Base-by-base conservation (phyloP, 2,329 filamentous ascomycete genomes). In the Neofusicoccum sp. region DNA sequence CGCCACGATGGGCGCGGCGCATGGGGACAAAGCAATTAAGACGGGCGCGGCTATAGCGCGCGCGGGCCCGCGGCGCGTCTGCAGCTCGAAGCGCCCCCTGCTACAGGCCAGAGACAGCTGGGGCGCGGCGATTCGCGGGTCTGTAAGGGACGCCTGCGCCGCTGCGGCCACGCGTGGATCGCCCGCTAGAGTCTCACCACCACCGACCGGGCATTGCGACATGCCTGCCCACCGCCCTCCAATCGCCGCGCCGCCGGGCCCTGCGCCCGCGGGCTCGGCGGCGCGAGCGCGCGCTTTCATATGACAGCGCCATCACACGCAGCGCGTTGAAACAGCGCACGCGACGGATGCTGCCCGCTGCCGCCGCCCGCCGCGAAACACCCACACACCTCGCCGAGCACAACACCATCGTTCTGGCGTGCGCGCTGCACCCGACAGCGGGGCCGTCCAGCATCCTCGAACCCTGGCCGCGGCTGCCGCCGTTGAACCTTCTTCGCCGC, bases 101-200 rank as follows among this genome's bases (percentile, higher is more conserved):
- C 45, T 29, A 28, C 33, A 14, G 44, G 52, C 52, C 52, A 56
- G 37, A 9, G 50, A 7, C 50, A 56, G 36, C 50, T 56, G 50
- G 50, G 52, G 29, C 52, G 37, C 37, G 28, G 5, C 39, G 28
- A 56, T 56, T 56, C 39, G 52, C 52, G 37, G 22, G 50, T 36
- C 49, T 56, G 52, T 43, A 41, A 56, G 39, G 52, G 52, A n/a
- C 41, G 41, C 41, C 41, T 6, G 41, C 41, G 12, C 41, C 41
- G 6, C 41, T 12, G 12, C 41, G n/a, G 41, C 12, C 8, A 11
- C n/a, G 22, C n/a, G 39, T n/a, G 29, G 54, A 58, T 58, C 54
- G 54, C 39, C 54, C 54, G 54, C 54, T 58, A 58, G 54, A 58
- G 54, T 58, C 54, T 58, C 54, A 58, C 54, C 37, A 56, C 52